Conservation (phyloP, 2,329 filamentous ascomycete species). For the Pseudocercospora crystallina region DNA sequence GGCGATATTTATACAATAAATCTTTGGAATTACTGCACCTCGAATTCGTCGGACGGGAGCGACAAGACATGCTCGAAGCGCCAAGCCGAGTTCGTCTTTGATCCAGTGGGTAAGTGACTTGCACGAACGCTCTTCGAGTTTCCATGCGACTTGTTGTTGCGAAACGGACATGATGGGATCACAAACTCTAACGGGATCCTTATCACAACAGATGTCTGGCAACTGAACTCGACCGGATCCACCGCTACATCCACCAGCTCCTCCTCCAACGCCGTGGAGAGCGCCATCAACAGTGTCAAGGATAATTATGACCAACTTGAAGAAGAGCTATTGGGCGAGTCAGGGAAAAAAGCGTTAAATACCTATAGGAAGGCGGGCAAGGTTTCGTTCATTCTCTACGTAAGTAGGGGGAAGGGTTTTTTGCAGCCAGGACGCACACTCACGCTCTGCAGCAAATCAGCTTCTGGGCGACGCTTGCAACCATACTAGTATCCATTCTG, state of each 20-base stretch:
- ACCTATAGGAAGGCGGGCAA: constrained; percentile 70
- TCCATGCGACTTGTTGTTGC: too few relatives aligned
- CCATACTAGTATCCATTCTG: constrained; percentile 76
- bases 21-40: constrained; percentile 83
- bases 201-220: constrained; percentile 53
- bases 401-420: too few relatives aligned
- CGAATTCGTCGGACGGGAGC: constrained; percentile 48
- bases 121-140: too few relatives aligned
- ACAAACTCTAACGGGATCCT: too few relatives aligned
- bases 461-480: constrained; percentile 65
- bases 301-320: constrained; percentile 44
- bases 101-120: constrained; percentile 50
- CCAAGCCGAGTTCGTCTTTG: constrained; percentile 73
- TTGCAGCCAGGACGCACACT: too few relatives aligned
- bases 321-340: constrained; percentile 58
- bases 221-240: constrained; percentile 55
- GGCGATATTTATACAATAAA: constrained; percentile 76
- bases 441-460: constrained; percentile 80
- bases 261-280: constrained; percentile 33
- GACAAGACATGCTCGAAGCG: constrained; percentile 66
- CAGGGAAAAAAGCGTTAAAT: constrained; percentile 66
- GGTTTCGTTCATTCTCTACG: too few relatives aligned
- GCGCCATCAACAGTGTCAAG: constrained; percentile 48
- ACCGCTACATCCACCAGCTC: constrained; percentile 17
- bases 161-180: too few relatives aligned